phyloP scores from a whole-genome alignment of 2,329 filamentous ascomycete species.

The Huntiella bhutanensis region DNA sequence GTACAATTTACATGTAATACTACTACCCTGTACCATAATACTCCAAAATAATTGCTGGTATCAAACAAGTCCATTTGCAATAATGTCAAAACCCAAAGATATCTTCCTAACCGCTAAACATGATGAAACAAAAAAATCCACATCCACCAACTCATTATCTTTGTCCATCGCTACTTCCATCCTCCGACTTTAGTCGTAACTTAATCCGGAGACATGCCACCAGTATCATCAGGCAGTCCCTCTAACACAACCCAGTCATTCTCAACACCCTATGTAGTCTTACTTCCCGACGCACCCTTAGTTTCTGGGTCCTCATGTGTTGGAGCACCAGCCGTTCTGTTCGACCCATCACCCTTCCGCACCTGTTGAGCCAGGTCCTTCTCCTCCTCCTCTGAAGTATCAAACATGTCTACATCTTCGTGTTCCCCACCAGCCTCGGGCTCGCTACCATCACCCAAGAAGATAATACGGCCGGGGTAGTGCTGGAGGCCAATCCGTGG shows the following conservation, averaged over 20 bases:
- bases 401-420: constrained; percentile 85
- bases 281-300: neutral
- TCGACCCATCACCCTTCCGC: constrained; percentile 31
- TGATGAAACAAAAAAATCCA: no score
- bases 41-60: constrained; percentile 1
- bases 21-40: no score
- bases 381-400: constrained; percentile 60
- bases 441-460: constrained; percentile 88
- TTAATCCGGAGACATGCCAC: neutral
- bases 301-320: constrained; percentile 13
- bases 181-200: neutral
- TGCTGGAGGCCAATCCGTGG: constrained; percentile 41
- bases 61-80: constrained; percentile 11
- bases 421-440: constrained; percentile 46
- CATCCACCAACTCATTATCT: neutral
- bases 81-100: constrained; percentile 4
- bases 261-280: neutral
- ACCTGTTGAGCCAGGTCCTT: constrained; percentile 75
- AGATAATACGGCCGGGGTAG: constrained; percentile 73
- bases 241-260: neutral
- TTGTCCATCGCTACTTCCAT: neutral
- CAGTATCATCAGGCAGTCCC: neutral
- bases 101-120: neutral
- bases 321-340: constrained; percentile 12
- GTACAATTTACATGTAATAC: no score